Conservation (phyloP, 129 eudicot species). For the Centella asiatica region DNA sequence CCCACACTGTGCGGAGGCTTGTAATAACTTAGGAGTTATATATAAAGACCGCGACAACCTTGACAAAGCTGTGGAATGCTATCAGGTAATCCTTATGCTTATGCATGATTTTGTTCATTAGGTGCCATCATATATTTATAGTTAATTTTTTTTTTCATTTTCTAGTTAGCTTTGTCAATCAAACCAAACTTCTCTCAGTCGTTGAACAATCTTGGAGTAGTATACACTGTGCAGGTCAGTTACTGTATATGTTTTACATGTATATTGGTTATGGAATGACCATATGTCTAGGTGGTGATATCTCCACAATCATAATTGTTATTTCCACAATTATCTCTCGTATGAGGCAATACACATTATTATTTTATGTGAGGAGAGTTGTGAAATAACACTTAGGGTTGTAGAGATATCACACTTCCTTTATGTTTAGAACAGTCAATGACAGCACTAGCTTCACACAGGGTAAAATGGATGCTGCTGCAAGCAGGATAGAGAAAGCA, state of each 20-base stretch:
- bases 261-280: constrained; percentile 2
- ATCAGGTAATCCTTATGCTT: constrained; percentile 47
- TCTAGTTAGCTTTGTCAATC: constrained; percentile 88
- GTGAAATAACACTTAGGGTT: too few relatives aligned
- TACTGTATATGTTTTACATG: neutral
- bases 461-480: constrained; percentile 99
- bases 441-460: constrained; percentile 18
- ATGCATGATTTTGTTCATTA: neutral
- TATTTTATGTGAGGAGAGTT: too few relatives aligned
- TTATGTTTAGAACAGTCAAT: constrained; percentile 2
- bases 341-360: too few relatives aligned
- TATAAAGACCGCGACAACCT: constrained; percentile 96
- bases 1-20: constrained; percentile 99
- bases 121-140: constrained; percentile 5
- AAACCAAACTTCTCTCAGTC: constrained; percentile 98
- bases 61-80: constrained; percentile 96
- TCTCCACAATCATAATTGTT: too few relatives aligned
- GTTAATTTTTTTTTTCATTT: neutral
- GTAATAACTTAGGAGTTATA: constrained; percentile 96
- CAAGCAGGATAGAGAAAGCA: constrained; percentile 97
- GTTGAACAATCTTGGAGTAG: constrained; percentile 96
- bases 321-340: too few relatives aligned
- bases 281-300: neutral
- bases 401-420: too few relatives aligned
- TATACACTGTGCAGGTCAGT: constrained; percentile 93